Evolutionary conservation across 345 rosid genomes (phyloP), one percentile per base, ranked within the genome.

Genomic region (Theobroma cacao): DNA sequence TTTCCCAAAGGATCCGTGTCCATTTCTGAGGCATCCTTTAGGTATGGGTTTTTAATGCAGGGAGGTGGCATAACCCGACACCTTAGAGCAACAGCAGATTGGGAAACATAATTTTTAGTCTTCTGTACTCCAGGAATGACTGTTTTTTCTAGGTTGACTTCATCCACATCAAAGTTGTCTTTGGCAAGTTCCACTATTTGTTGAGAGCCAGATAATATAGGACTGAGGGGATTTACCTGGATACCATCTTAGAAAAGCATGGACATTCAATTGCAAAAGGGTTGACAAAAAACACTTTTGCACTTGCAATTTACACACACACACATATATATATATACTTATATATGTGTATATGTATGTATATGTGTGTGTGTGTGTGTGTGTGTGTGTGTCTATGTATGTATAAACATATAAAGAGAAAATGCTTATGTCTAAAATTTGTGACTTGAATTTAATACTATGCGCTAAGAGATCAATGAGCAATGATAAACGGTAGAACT

Each of bases 1-100:
- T 86, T 80, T 67, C 94, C 85, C 45, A 93, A 90, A 74, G 93
- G 96, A 80, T 93, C 98, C 7, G 80, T 73, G 63, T 85, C 90
- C 63, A 73, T 83, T 34, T 87, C 92, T 2, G 89, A 87, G 82
- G 85, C 81, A 83, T 86, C 87, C 80, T 55, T 71, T 22, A 88
- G 81, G 81, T 91, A 97, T n/a, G 99, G 99, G 80, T 94, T 97
- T 84, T 87, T 89, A 66, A 97, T 81, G 86, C 98, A 94, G 78
- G 98, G 99, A 74, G 98, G 98, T 47, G 98, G 98, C 95, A 89
- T 88, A 81, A 86, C 97, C 53, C 93, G 91, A 50, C 93, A 97
- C 50, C 98, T 87, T 72, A 94, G 88, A 66, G 96, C 91, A 81
- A 97, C 87, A 30, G 98, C 99, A 80, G 97, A 89, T 64, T 88